Evolutionary conservation across 192 early-diverging fungal genomes (phyloP).

Genomic region (Coemansia sp.): DNA sequence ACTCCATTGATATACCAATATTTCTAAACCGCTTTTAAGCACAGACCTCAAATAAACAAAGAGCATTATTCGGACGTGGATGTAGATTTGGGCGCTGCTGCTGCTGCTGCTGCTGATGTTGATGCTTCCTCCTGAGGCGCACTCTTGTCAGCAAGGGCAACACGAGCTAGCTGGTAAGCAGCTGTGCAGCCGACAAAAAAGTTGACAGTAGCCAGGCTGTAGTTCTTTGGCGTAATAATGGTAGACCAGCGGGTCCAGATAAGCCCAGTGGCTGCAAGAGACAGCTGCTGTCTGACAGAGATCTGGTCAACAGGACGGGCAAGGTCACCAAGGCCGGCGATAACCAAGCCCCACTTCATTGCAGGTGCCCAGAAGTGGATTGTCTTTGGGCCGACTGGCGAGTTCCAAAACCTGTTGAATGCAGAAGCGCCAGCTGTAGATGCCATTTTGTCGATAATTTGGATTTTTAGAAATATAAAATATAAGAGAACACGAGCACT

Average conservation of each 20-base stretch:
- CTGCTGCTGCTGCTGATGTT: neutral
- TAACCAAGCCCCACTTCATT: slow-evolving; percentile 77
- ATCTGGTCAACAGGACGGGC: slow-evolving; percentile 88
- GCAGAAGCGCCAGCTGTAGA: slow-evolving; percentile 49
- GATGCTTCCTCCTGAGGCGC: neutral
- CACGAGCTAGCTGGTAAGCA: slow-evolving; percentile 81
- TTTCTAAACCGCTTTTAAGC: too few relatives aligned
- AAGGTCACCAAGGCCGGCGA: slow-evolving; percentile 90
- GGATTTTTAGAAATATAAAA: too few relatives aligned
- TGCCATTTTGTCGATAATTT: slow-evolving; percentile 17
- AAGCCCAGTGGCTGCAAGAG: slow-evolving; percentile 88
- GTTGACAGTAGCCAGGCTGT: slow-evolving; percentile 86
- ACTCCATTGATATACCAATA: neutral
- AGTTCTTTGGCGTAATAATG: slow-evolving; percentile 94
- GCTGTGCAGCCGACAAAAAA: slow-evolving; percentile 90
- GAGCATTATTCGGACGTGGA: neutral
- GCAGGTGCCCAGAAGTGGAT: slow-evolving; percentile 97
- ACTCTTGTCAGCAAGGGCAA: slow-evolving; percentile 64
- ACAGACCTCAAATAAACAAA: neutral
- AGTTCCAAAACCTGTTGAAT: slow-evolving; percentile 72
- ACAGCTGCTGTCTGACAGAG: slow-evolving; percentile 79
- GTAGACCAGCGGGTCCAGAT: slow-evolving; percentile 98
- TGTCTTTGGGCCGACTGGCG: slow-evolving; percentile 90
- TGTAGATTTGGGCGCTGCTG: neutral
- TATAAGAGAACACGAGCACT: too few relatives aligned